Percentiles rank a stretch among this genome's conserved stretches.
Conservation (phyloP, 768 basidiomycete genomes). For the Filobasidium wieringae region DNA sequence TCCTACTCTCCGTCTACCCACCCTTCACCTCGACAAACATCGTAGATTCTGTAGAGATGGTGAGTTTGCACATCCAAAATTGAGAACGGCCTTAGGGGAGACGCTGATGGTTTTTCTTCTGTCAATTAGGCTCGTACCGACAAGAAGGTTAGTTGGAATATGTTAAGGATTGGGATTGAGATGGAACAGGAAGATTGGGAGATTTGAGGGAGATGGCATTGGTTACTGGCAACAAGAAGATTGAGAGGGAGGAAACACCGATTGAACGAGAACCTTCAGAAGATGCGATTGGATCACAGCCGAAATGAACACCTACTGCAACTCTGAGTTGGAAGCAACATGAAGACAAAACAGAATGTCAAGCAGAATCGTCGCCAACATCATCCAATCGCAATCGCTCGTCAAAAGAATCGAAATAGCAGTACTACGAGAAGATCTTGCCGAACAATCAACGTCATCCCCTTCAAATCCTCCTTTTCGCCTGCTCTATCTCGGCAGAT, state of each 20-base stretch:
- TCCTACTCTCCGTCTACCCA: no score
- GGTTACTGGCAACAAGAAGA: no score
- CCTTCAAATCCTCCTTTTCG: no score
- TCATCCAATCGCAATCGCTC: not conserved
- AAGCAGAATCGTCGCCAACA: not conserved
- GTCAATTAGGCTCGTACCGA: constrained; percentile 25
- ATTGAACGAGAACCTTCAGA: not conserved
- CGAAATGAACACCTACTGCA: no score
- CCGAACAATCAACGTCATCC: no score
- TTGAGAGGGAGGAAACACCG: not conserved
- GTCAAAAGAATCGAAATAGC: not conserved
- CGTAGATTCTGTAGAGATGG: constrained; percentile 8
- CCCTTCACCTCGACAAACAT: no score
- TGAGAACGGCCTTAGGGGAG: not conserved
- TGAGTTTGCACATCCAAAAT: not conserved
- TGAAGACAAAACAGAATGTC: not conserved
- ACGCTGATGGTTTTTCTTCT: not conserved
- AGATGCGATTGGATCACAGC: no score
- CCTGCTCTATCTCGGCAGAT: no score
- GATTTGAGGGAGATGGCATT: no score
- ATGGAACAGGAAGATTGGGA: not conserved
- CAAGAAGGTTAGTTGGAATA: constrained; percentile 23
- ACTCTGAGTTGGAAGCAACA: no score
- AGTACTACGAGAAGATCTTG: not conserved
- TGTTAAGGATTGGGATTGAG: not conserved